These are phyloP conservation scores for Termitomyces sp. DNA, from an alignment of 768 basidiomycete species.

Conservation along the genomic window DNA sequence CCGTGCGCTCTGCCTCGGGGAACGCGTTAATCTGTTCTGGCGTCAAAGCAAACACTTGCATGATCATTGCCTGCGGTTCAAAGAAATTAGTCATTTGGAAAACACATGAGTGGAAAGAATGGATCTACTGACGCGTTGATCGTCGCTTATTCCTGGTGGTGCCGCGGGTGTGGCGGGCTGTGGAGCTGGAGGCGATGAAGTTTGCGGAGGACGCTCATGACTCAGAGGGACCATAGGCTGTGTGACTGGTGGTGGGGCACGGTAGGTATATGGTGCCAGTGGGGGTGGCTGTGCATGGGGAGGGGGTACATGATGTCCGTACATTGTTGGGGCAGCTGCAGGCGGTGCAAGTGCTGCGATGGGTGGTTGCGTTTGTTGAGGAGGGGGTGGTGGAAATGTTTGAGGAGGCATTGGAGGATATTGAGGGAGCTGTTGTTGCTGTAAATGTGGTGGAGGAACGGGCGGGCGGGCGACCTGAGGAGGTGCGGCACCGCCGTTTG, in stretches of 20 bases:
- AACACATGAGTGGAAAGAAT: constrained; percentile 5
- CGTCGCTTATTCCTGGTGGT: constrained; percentile 40
- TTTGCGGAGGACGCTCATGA: too few relatives aligned
- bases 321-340: constrained; percentile 23
- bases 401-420: constrained; percentile 24
- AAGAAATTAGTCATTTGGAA: background rate
- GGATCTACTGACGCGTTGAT: constrained; percentile 34
- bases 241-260: constrained; percentile 24
- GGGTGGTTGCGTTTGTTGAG: constrained; percentile 25
- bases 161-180: constrained; percentile 25
- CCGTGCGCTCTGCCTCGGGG: constrained; percentile 70
- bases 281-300: constrained; percentile 22
- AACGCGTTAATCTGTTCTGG: constrained; percentile 79
- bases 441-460: constrained; percentile 29
- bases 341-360: constrained; percentile 19
- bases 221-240: constrained; percentile 22
- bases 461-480: constrained; percentile 20
- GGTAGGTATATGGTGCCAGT: constrained; percentile 26
- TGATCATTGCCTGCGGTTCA: constrained; percentile 59
- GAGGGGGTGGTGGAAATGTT: constrained; percentile 23
- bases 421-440: constrained; percentile 20
- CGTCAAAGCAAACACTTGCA: constrained; percentile 80
- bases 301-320: constrained; percentile 21
- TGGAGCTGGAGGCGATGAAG: constrained; percentile 20
- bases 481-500: constrained; percentile 15